Conservation (phyloP, 2,329 filamentous ascomycete genomes). For the Alternaria triticimaculans region DNA sequence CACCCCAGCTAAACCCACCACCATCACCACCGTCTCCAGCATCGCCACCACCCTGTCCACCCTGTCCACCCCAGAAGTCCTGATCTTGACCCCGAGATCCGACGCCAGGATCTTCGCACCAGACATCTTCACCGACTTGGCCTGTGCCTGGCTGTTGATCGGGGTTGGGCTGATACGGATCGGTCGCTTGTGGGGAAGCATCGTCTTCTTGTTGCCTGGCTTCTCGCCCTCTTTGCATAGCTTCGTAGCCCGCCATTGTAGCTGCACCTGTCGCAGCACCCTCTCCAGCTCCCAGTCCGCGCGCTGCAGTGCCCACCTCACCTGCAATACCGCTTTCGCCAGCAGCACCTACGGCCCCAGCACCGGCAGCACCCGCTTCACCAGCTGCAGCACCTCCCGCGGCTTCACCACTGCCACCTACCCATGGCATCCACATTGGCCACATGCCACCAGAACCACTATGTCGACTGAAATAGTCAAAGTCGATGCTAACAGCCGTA, state of each 20-base stretch:
- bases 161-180: slow-evolving; percentile 28
- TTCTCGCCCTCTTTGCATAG: slow-evolving; percentile 62
- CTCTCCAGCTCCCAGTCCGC: slow-evolving; percentile 49
- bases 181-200: slow-evolving; percentile 34
- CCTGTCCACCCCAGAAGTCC: slow-evolving; percentile 37
- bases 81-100: slow-evolving; percentile 29
- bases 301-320: slow-evolving; percentile 57
- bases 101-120: slow-evolving; percentile 40
- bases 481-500: slow-evolving; percentile 69
- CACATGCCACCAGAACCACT: slow-evolving; percentile 54
- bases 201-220: slow-evolving; percentile 24
- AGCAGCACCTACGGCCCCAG: slow-evolving; percentile 50
- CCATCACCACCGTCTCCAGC: slow-evolving; percentile 34
- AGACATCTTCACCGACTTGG: slow-evolving; percentile 32
- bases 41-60: slow-evolving; percentile 42
- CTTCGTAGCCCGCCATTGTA: slow-evolving; percentile 68
- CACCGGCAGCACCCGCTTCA: slow-evolving; percentile 47
- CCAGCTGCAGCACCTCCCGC: slow-evolving; percentile 50
- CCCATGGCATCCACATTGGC: slow-evolving; percentile 61
- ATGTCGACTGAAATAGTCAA: slow-evolving; percentile 71
- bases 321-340: slow-evolving; percentile 52
- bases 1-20: slow-evolving; percentile 31
- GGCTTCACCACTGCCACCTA: slow-evolving; percentile 36
- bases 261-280: slow-evolving; percentile 61
- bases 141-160: slow-evolving; percentile 28